phyloP scores from a whole-genome alignment of 495 filamentous ascomycete species.

The Neurospora hispaniola region DNA sequence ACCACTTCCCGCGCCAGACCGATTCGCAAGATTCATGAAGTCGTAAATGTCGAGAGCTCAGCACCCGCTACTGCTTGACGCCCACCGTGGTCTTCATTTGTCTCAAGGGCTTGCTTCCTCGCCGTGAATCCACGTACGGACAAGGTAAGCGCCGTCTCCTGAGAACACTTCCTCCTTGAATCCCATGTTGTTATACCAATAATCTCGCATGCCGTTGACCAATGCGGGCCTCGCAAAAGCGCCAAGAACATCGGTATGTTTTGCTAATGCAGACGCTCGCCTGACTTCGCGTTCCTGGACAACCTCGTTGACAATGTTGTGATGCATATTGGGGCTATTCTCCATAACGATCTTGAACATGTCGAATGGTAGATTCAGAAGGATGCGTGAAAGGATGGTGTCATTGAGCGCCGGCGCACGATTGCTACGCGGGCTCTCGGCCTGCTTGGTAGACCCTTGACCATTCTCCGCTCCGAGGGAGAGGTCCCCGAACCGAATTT shows the following conservation, averaged over 20 bases:
- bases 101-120: background rate
- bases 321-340: conserved; percentile 31
- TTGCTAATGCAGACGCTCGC: conserved; percentile 28
- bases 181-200: conserved; percentile 24
- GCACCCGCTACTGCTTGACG: background rate
- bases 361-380: conserved; percentile 54
- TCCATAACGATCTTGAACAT: conserved; percentile 47
- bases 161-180: conserved; percentile 33
- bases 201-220: conserved; percentile 14
- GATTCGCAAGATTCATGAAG: conserved; percentile 15
- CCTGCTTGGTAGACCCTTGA: background rate
- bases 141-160: conserved; percentile 20
- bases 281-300: conserved; percentile 50
- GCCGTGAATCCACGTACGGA: conserved; percentile 16
- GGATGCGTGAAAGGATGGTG: conserved; percentile 44
- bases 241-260: conserved; percentile 14
- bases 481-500: conserved; percentile 57
- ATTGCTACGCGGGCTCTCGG: background rate
- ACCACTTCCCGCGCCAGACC: conserved; percentile 4
- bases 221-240: conserved; percentile 10
- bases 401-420: conserved; percentile 10
- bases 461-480: conserved; percentile 11
- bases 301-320: conserved; percentile 39
- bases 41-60: conserved; percentile 7
- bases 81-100: background rate